Evolutionary conservation across 768 basidiomycete genomes (phyloP).

Genomic region (Kwoniella botswanensis): DNA sequence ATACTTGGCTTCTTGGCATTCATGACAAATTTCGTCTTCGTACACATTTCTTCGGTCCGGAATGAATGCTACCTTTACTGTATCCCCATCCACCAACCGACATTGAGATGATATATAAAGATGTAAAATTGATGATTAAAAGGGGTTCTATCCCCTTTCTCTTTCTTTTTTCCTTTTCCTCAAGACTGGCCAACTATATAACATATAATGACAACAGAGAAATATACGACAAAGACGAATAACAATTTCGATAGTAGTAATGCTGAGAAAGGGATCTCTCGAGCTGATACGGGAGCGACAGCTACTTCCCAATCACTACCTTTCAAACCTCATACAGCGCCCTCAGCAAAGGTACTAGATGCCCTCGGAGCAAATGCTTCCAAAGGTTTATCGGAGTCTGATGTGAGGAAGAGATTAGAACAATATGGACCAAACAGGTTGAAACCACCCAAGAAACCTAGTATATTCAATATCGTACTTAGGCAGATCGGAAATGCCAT

Average conservation of each 20-base stretch:
- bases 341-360: constrained; percentile 49
- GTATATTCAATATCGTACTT: constrained; percentile 45
- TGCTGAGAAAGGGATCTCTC: constrained; percentile 21
- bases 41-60: constrained; percentile 11
- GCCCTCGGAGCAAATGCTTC: constrained; percentile 44
- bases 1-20: constrained; percentile 27
- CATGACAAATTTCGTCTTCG: background rate
- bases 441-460: constrained; percentile 52
- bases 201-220: constrained; percentile 22
- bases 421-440: constrained; percentile 57
- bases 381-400: constrained; percentile 49
- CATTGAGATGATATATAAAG: constrained; percentile 13
- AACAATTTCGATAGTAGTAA: background rate
- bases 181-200: background rate
- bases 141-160: constrained; percentile 3
- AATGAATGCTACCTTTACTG: background rate
- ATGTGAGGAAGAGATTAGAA: constrained; percentile 41
- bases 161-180: background rate
- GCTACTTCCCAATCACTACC: constrained; percentile 38
- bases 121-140: background rate
- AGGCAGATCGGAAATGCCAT: constrained; percentile 57
- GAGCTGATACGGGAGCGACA: constrained; percentile 34
- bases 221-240: constrained; percentile 8
- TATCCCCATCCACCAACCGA: background rate
- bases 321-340: constrained; percentile 48